Percentiles rank a stretch among this genome's conserved stretches.
Evolutionary conservation across 2,329 filamentous ascomycete genomes (phyloP).

Genomic region (Moelleriella libera): DNA sequence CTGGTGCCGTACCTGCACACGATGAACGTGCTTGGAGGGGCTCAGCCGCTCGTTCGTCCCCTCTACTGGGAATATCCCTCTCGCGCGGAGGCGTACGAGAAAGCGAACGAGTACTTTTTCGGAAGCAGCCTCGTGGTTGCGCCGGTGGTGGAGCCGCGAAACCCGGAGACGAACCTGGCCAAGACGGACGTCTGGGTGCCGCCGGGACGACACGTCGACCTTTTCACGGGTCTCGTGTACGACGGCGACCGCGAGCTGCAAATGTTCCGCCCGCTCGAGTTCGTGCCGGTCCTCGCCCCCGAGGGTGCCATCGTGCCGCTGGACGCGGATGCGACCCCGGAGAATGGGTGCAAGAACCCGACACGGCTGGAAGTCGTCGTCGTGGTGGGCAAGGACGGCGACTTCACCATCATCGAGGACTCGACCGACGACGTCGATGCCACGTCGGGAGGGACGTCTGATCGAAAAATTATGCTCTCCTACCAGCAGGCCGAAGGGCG

Average conservation of each 20-base stretch:
- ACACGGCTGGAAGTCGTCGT: not conserved
- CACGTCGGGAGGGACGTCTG: not conserved
- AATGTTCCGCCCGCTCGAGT: slow-evolving; percentile 32
- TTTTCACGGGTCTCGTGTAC: slow-evolving; percentile 42
- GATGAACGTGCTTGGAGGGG: slow-evolving; percentile 31
- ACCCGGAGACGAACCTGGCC: slow-evolving; percentile 28
- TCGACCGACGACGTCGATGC: not conserved
- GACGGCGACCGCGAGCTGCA: slow-evolving; percentile 37
- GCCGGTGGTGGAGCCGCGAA: slow-evolving; percentile 37
- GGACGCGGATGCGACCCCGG: not conserved
- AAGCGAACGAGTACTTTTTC: slow-evolving; percentile 45
- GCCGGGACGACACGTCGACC: slow-evolving; percentile 36
- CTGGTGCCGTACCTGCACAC: slow-evolving; percentile 46
- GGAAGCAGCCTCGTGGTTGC: slow-evolving; percentile 39
- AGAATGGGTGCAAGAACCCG: slow-evolving; percentile 3
- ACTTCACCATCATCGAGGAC: slow-evolving; percentile 2
- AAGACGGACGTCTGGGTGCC: slow-evolving; percentile 41
- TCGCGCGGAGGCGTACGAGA: slow-evolving; percentile 34
- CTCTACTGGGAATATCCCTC: slow-evolving; percentile 47
- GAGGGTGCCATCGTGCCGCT: slow-evolving; percentile 4
- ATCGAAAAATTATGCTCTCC: not conserved
- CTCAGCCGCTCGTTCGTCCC: slow-evolving; percentile 40
- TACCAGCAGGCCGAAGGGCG: slow-evolving; percentile 1
- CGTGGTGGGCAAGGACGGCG: slow-evolving; percentile 1
- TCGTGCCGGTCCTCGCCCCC: slow-evolving; percentile 27